Evolutionary conservation across 108 stramenopile species (phyloP).

Genomic region (Chaetoceros tenuissimus): DNA sequence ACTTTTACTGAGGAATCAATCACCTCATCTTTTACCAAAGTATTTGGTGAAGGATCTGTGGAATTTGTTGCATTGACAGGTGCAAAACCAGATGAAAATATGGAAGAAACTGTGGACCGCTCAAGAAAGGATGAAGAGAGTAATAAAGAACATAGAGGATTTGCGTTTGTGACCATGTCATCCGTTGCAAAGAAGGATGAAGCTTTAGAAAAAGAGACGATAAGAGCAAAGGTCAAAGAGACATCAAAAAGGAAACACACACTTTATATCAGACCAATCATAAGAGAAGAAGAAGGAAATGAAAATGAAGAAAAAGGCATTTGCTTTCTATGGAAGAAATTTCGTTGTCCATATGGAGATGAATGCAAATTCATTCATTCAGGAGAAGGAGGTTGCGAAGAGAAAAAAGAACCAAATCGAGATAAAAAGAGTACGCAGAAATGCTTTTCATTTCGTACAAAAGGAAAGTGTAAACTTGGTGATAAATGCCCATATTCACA

Average conservation of each 20-base stretch:
- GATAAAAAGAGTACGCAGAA: constrained; percentile 37
- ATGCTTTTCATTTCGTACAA: constrained; percentile 60
- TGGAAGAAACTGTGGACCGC: background rate
- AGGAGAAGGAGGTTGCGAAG: constrained; percentile 55
- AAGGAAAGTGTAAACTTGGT: constrained; percentile 52
- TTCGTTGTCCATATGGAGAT: constrained; percentile 63
- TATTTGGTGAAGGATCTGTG: constrained; percentile 31
- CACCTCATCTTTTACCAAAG: constrained; percentile 31
- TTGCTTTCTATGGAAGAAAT: constrained; percentile 55
- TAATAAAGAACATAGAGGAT: constrained; percentile 44
- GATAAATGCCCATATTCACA: constrained; percentile 66
- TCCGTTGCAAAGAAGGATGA: constrained; percentile 10
- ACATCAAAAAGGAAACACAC: constrained; percentile 46
- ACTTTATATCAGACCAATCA: constrained; percentile 44
- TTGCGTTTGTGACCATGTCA: constrained; percentile 60
- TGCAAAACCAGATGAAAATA: constrained; percentile 3
- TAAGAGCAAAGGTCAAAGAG: constrained; percentile 42
- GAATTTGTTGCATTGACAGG: constrained; percentile 33
- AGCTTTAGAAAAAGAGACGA: constrained; percentile 35
- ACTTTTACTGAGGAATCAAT: constrained; percentile 48
- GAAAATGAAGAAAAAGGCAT: constrained; percentile 16
- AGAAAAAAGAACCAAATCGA: constrained; percentile 8
- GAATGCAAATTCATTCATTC: constrained; percentile 61
- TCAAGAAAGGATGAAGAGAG: constrained; percentile 1
- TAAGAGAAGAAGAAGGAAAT: constrained; percentile 15